Base-by-base conservation (phyloP, 108 stramenopile genomes). In the Epithemia pelagica region DNA sequence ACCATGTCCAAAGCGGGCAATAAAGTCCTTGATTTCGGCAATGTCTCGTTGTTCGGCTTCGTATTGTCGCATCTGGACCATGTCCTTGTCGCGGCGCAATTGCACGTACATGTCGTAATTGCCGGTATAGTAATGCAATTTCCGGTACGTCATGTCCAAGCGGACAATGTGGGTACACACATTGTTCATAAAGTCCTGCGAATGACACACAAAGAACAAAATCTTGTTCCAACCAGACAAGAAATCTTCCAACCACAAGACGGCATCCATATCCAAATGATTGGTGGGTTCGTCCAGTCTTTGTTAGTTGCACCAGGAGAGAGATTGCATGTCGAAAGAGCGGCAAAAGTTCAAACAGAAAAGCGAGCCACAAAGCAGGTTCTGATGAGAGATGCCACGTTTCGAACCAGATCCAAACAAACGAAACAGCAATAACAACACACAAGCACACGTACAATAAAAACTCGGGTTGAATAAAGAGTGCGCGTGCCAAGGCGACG, bases 221-320 rank as follows among this genome's bases (percentile, higher is more conserved):
- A 96, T 98, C 55, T 95, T 95, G 66, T 88, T 82, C 95, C 95
- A 98, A 32, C 76, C 85, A 23, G 84, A 72, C 58, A 99, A 74
- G 80, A 97, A 98, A 28, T 97, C 92, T 78, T 99, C 99, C 54
- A 99, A 80, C 99, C 99, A 99, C 67, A 99, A 77, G 24, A 98
- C 97, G 62, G 97, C 97, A 68, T 98, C 99, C 32, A 61, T 29
- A 70, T 63, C 88, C 66, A 90, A 74, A 64, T 90, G 92, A 61
- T 89, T 90, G 5, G 90, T 91, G 0, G 89, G 88, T 70, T 94
- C 86, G 30, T 81, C 84, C 8, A 78, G 57, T 21, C 37, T n/a
- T n/a, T n/a, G n/a, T n/a, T n/a, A n/a, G n/a, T n/a, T 46, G 37
- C 37, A 15, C 37, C 5, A 46, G 5, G 37, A 46, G 15, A 46